Evolutionary conservation across 1,284 basidiomycete genomes (phyloP).

Genomic region (Trichosporon sp.): DNA sequence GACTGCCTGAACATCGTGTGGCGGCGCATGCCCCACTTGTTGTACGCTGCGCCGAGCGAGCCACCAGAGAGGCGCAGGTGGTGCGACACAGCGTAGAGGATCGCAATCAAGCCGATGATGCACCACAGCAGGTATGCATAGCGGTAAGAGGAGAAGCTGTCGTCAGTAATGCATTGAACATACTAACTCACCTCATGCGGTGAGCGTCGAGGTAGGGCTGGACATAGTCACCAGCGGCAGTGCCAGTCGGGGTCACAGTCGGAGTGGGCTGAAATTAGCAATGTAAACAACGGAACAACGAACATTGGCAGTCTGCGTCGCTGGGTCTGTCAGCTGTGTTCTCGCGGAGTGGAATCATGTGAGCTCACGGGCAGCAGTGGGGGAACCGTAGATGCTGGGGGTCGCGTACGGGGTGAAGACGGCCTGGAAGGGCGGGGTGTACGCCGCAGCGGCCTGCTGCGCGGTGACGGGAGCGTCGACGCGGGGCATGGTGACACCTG

Average conservation of each 20-base stretch:
- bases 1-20: constrained; percentile 57
- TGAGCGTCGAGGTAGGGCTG: constrained; percentile 15
- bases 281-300: not conserved
- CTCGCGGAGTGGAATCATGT: too few relatives aligned
- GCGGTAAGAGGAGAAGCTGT: constrained; percentile 50
- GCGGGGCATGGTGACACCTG: not conserved
- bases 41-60: constrained; percentile 44
- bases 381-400: constrained; percentile 12
- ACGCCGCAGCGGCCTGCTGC: constrained; percentile 8
- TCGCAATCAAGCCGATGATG: constrained; percentile 41
- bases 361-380: constrained; percentile 10
- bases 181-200: constrained; percentile 17
- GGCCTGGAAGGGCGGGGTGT: constrained; percentile 20
- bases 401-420: constrained; percentile 18
- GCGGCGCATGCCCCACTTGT: constrained; percentile 48
- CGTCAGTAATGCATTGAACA: not conserved
- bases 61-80: constrained; percentile 49
- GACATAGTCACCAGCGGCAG: not conserved
- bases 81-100: constrained; percentile 48
- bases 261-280: not conserved
- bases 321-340: not conserved
- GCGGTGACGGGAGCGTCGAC: constrained; percentile 20
- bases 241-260: constrained; percentile 1
- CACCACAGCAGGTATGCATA: constrained; percentile 55
- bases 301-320: constrained; percentile 5